Conservation (phyloP, 179 eudicot genomes). For the Silene vulgaris region DNA sequence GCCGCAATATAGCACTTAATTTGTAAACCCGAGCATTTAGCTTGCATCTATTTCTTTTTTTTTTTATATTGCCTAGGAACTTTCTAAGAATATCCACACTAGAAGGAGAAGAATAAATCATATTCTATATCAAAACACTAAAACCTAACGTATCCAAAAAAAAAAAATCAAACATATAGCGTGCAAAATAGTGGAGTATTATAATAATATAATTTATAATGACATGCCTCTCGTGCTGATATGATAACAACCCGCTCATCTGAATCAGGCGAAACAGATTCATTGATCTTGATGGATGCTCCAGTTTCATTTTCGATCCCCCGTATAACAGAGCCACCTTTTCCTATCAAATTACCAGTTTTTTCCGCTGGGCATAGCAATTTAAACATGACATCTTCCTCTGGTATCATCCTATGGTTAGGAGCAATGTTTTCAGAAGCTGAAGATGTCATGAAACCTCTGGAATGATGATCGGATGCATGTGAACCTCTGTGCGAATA, state of each 20-base stretch:
- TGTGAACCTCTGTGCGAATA: slow-evolving; percentile 25
- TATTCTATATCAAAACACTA: background rate
- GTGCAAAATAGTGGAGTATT: background rate
- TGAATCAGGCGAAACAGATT: slow-evolving; percentile 40
- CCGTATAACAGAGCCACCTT: slow-evolving; percentile 48
- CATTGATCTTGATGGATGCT: slow-evolving; percentile 53
- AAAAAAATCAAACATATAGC: background rate
- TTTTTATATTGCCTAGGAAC: background rate
- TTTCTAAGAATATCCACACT: background rate
- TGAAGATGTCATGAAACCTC: slow-evolving; percentile 28
- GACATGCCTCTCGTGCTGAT: slow-evolving; percentile 62
- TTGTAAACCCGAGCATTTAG: background rate
- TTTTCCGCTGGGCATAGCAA: slow-evolving; percentile 45
- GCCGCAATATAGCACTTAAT: background rate
- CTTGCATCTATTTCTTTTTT: background rate
- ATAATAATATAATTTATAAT: background rate
- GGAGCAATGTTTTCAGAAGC: slow-evolving; percentile 33
- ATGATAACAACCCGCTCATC: slow-evolving; percentile 52
- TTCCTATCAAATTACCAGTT: slow-evolving; percentile 58
- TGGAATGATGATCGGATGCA: slow-evolving; percentile 30
- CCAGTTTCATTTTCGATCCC: slow-evolving; percentile 53
- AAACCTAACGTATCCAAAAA: background rate
- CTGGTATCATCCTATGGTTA: slow-evolving; percentile 41
- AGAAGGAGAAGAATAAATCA: background rate
- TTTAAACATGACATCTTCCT: slow-evolving; percentile 54